A percentile compares a stretch with the other conserved stretches of the same genome.
These are phyloP conservation scores for Apiospora aurea DNA, from an alignment of 2,329 filamentous ascomycete genomes.

Conservation along the genomic window DNA sequence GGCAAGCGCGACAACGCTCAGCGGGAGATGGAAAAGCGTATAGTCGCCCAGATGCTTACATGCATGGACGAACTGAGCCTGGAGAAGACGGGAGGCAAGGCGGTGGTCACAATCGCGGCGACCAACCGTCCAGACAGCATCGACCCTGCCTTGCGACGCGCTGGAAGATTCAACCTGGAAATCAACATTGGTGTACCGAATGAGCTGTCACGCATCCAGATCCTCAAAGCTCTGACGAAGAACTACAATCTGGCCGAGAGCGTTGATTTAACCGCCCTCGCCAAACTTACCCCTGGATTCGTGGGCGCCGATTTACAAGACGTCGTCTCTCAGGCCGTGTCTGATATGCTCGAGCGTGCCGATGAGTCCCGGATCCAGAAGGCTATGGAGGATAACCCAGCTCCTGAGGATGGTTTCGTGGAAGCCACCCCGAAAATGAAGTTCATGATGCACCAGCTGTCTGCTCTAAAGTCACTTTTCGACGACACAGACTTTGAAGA, in stretches of 20 bases:
- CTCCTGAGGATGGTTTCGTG: background rate
- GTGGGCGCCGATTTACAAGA: conserved; percentile 87
- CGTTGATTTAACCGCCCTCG: conserved; percentile 76
- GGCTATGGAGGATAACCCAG: conserved; percentile 1
- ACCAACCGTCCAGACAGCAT: conserved; percentile 89
- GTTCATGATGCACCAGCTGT: conserved; percentile 33
- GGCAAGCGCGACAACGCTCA: conserved; percentile 84
- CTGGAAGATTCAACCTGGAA: conserved; percentile 81
- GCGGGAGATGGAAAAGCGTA: conserved; percentile 88
- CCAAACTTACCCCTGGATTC: conserved; percentile 88
- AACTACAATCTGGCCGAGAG: conserved; percentile 70
- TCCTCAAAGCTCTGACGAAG: conserved; percentile 75
- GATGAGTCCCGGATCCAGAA: conserved; percentile 30
- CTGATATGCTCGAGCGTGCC: conserved; percentile 45
- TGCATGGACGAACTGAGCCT: conserved; percentile 85
- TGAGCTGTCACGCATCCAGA: conserved; percentile 77
- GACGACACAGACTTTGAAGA: conserved; percentile 33
- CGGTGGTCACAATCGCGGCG: conserved; percentile 88
- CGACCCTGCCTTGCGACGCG: conserved; percentile 77
- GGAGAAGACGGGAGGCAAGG: conserved; percentile 73
- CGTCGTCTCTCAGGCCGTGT: conserved; percentile 56
- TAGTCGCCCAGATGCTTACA: conserved; percentile 81
- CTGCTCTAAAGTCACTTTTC: conserved; percentile 23
- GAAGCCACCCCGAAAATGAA: conserved; percentile 27
- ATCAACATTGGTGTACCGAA: conserved; percentile 90